phyloP scores from a whole-genome alignment of 1,139 yeast genomes.

The Kodamaea sp. region DNA sequence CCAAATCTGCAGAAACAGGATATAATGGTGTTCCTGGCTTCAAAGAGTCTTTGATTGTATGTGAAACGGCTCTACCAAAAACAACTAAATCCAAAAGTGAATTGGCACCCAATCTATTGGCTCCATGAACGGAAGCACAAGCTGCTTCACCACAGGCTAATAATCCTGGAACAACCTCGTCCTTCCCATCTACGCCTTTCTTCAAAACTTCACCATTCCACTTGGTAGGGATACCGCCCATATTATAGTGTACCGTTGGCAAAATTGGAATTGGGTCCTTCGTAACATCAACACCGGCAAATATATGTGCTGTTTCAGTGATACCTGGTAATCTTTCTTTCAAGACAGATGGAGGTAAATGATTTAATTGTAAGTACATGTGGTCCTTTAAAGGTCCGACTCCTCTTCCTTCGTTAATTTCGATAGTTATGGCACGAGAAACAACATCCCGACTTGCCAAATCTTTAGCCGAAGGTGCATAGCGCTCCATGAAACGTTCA shows the following conservation, averaged over 20 bases:
- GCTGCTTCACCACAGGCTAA: constrained; percentile 99
- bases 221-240: constrained; percentile 99
- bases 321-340: constrained; percentile 98
- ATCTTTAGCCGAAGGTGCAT: constrained; percentile 98
- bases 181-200: constrained; percentile 82
- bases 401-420: constrained; percentile 98
- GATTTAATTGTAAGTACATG: constrained; percentile 90
- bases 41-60: constrained; percentile 79
- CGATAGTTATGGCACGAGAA: constrained; percentile 97
- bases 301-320: constrained; percentile 96
- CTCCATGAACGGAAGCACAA: constrained; percentile 98
- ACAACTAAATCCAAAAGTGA: constrained; percentile 96
- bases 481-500: constrained; percentile 99
- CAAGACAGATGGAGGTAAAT: constrained; percentile 86
- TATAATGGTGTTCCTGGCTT: constrained; percentile 87
- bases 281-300: constrained; percentile 98
- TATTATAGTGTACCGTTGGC: constrained; percentile 98
- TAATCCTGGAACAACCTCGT: constrained; percentile 87
- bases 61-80: constrained; percentile 97
- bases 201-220: constrained; percentile 95
- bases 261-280: constrained; percentile 98
- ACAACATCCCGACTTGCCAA: constrained; percentile 98
- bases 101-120: constrained; percentile 98
- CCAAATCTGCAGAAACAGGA: constrained; percentile 75
- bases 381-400: constrained; percentile 96